Evolutionary conservation across 1,284 basidiomycete genomes (phyloP).

Genomic region (Moniliella sp.): DNA sequence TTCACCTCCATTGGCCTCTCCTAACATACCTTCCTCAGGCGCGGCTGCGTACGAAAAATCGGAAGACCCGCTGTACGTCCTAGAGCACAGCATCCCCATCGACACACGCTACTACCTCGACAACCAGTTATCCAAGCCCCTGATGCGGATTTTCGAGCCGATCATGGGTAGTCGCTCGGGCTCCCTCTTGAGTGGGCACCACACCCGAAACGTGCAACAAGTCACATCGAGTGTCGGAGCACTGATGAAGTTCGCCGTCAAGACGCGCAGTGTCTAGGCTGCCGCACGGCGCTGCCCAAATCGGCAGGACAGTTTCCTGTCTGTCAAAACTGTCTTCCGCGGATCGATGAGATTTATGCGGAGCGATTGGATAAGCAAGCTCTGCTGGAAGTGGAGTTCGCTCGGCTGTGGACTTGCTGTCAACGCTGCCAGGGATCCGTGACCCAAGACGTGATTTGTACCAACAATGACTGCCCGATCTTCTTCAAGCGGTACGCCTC

Average conservation of each 20-base stretch:
- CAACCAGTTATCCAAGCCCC: conserved; percentile 29
- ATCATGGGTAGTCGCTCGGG: conserved; percentile 24
- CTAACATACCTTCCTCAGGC: neutral
- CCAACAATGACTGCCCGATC: conserved; percentile 88
- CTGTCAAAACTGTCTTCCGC: conserved; percentile 24
- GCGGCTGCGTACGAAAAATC: conserved; percentile 29
- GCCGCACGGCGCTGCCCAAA: conserved; percentile 21
- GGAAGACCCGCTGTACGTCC: conserved; percentile 31
- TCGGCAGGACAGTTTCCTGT: conserved; percentile 6
- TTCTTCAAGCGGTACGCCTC: conserved; percentile 69
- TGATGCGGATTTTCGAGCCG: conserved; percentile 33
- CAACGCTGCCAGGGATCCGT: conserved; percentile 30
- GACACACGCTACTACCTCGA: conserved; percentile 33
- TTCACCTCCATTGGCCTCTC: neutral
- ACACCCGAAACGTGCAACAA: conserved; percentile 28
- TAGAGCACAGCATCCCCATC: conserved; percentile 33
- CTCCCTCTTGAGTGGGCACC: conserved; percentile 24
- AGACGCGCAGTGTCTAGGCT: conserved; percentile 27
- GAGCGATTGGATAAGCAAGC: conserved; percentile 20
- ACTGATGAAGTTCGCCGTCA: conserved; percentile 33
- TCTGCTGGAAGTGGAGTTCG: conserved; percentile 25
- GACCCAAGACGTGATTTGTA: conserved; percentile 70
- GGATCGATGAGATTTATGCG: conserved; percentile 25
- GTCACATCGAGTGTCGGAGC: conserved; percentile 29
- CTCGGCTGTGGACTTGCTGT: conserved; percentile 31